Evolutionary conservation across 139 green algal genomes (phyloP), one percentile per base, ranked within the genome.

Genomic region (Closterium sp.): DNA sequence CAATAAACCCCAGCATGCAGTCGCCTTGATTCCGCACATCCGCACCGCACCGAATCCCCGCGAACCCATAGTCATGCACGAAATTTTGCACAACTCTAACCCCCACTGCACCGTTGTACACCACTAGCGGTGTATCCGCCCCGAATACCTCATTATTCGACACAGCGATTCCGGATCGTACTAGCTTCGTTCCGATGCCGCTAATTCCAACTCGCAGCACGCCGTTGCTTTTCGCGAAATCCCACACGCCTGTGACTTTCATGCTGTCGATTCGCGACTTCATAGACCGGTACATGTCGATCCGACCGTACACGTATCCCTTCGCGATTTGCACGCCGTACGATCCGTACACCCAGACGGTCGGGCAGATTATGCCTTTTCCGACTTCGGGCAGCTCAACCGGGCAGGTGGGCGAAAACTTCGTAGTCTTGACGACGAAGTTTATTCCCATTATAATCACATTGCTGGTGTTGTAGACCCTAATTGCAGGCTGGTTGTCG

Each of bases 381-480:
- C 62, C 62, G 17, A 79, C 17, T 13, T 79, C 62, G 62, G 62
- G 62, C 62, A 79, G 17, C 62, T 19, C 62, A 6, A 19, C 13
- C 62, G 9, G 62, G 62, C 62, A 79, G 62, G 62, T 6, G 62
- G 62, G 62, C 24, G 62, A 79, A 24, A 79, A 79, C 62, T 79
- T 79, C 38, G 85, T 31, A 17, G 86, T 34, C 86, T 34, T 70
- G 86, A 89, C 11, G 17, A 70, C 31, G 86, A 89, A 34, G 86
- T 89, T 89, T 34, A 89, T 89, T 17, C 86, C 86, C 31, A 34
- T 70, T 24, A 89, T 89, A 24, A 89, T 13, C 86, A 89, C 86
- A 17, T 89, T 89, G 86, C 31, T 34, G 31, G 86, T 89, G 86
- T 89, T 89, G 86, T 89, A 79, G 17, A 89, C 62, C 62, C 17